These are phyloP conservation scores for Aspergillus carlsbadensis DNA, from an alignment of 495 filamentous ascomycete genomes.

Conservation along the genomic window DNA sequence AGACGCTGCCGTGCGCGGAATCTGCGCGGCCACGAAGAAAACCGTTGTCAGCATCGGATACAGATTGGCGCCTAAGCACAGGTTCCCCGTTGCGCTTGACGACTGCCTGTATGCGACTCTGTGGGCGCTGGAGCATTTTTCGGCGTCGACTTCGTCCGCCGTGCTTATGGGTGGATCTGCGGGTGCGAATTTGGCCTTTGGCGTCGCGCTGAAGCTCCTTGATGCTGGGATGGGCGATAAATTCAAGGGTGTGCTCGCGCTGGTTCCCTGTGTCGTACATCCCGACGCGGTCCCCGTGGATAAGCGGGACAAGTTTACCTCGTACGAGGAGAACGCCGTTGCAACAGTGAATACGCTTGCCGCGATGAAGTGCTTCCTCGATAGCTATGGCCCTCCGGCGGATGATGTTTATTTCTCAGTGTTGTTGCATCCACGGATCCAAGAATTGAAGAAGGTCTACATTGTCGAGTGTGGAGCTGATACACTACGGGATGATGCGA, in stretches of 20 bases:
- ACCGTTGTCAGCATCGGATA: constrained; percentile 9
- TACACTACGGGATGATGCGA: constrained; percentile 13
- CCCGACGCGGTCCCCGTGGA: constrained; percentile 6
- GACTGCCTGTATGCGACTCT: constrained; percentile 7
- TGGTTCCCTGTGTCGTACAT: constrained; percentile 6
- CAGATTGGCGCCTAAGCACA: constrained; percentile 6
- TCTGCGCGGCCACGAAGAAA: background rate
- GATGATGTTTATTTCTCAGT: constrained; percentile 6
- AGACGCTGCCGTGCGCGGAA: background rate
- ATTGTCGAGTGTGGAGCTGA: constrained; percentile 9
- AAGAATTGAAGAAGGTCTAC: constrained; percentile 13
- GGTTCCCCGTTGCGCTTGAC: constrained; percentile 5
- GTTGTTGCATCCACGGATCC: constrained; percentile 6
- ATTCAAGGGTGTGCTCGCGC: constrained; percentile 7
- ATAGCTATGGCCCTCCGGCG: background rate
- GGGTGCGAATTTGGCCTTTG: constrained; percentile 10
- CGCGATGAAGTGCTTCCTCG: constrained; percentile 3
- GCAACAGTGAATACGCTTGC: constrained; percentile 4
- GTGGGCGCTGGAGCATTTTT: constrained; percentile 6
- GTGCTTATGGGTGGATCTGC: constrained; percentile 7
- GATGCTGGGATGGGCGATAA: constrained; percentile 2
- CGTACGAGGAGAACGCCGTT: constrained; percentile 7
- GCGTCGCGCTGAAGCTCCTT: constrained; percentile 11
- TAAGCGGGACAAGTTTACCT: background rate
- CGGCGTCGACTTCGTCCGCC: background rate